These are phyloP conservation scores for Rhodosporidiobolus sp. DNA, from an alignment of 768 basidiomycete genomes.

Conservation along the genomic window DNA sequence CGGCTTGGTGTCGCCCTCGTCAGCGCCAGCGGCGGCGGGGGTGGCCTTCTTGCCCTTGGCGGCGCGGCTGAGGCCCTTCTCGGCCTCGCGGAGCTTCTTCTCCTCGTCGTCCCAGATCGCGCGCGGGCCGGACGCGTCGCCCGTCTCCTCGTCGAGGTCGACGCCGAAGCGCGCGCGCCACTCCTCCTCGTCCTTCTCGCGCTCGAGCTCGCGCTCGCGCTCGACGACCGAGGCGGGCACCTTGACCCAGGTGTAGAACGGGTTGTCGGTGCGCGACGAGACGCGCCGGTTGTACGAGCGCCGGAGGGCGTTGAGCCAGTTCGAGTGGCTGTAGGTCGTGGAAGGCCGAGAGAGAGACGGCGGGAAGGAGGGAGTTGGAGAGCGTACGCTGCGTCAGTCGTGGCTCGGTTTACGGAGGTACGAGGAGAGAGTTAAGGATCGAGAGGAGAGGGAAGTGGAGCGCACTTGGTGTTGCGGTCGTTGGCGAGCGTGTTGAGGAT, in stretches of 20 bases:
- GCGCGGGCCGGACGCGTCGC: neutral
- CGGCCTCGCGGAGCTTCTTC: slow-evolving; percentile 8
- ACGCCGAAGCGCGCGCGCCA: neutral
- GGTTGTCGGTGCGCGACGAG: slow-evolving; percentile 19
- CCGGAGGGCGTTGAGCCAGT: slow-evolving; percentile 34
- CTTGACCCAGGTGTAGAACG: slow-evolving; percentile 29
- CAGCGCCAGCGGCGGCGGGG: neutral
- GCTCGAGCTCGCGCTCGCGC: slow-evolving; percentile 11
- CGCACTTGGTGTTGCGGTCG: slow-evolving; percentile 41
- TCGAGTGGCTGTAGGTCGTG: slow-evolving; percentile 10
- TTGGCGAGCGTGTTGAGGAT: slow-evolving; percentile 38
- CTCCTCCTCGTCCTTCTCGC: slow-evolving; percentile 3
- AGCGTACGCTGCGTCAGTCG: neutral
- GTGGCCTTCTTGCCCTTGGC: slow-evolving; percentile 12
- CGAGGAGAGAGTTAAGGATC: neutral
- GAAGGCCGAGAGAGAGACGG: neutral
- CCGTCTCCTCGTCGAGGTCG: too few species aligned
- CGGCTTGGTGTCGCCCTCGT: neutral
- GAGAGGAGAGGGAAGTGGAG: neutral
- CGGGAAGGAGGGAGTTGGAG: neutral
- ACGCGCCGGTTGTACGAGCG: slow-evolving; percentile 35
- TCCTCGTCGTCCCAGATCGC: slow-evolving; percentile 19
- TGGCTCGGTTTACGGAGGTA: slow-evolving; percentile 11
- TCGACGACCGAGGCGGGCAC: slow-evolving; percentile 25
- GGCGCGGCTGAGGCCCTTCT: neutral